Percentiles rank a stretch among this genome's conserved stretches.
Evolutionary conservation across 768 basidiomycete genomes (phyloP).

Genomic region (Auriculariales sp.): DNA sequence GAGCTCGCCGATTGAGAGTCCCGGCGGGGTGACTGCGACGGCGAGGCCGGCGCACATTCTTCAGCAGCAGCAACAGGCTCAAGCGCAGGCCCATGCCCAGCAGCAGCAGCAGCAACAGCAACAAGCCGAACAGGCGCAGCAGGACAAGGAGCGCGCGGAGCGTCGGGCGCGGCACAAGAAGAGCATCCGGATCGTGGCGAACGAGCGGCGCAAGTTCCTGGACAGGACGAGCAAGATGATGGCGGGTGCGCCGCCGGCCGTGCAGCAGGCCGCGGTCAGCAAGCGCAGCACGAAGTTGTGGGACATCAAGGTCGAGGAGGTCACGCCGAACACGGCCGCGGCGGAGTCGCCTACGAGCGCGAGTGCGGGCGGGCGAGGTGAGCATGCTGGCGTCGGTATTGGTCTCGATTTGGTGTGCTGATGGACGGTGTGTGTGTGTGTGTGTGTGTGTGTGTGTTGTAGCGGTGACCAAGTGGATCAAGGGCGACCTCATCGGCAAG

Average conservation of each 20-base stretch:
- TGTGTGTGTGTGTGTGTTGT: slow-evolving; percentile 4
- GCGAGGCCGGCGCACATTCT: slow-evolving; percentile 16
- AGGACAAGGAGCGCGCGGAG: too few relatives aligned
- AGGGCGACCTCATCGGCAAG: slow-evolving; percentile 33
- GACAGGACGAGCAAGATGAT: slow-evolving; percentile 55
- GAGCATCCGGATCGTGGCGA: slow-evolving; percentile 84
- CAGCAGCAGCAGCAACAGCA: slow-evolving; percentile 28
- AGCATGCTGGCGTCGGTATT: slow-evolving; percentile 18
- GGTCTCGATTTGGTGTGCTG: too few relatives aligned
- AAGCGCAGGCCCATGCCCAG: slow-evolving; percentile 6
- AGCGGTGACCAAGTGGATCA: slow-evolving; percentile 71
- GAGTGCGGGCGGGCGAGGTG: slow-evolving; percentile 52
- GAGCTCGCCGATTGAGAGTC: slow-evolving; percentile 58
- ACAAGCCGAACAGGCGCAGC: too few relatives aligned
- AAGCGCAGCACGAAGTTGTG: slow-evolving; percentile 91
- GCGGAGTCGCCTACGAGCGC: slow-evolving; percentile 42
- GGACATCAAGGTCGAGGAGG: slow-evolving; percentile 88
- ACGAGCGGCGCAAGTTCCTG: slow-evolving; percentile 68
- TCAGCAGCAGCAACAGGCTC: background rate
- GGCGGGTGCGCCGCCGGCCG: slow-evolving; percentile 25
- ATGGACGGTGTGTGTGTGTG: too few relatives aligned
- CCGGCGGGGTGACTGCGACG: slow-evolving; percentile 22
- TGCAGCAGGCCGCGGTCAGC: slow-evolving; percentile 38
- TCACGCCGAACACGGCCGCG: slow-evolving; percentile 49
- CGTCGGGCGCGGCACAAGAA: slow-evolving; percentile 55